Conservation (phyloP, 768 basidiomycete species). For the Russula virescens region DNA sequence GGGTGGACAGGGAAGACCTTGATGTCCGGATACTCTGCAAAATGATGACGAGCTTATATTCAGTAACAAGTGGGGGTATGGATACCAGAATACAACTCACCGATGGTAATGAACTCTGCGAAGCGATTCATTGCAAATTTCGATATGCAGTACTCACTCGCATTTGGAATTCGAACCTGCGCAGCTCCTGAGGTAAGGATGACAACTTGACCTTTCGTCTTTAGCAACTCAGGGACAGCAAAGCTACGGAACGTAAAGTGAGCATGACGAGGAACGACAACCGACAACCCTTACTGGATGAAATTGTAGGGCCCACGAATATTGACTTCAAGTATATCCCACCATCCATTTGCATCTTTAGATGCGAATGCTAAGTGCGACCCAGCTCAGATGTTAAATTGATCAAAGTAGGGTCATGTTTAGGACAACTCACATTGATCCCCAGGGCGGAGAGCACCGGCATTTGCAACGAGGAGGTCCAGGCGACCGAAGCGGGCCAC, state of each 20-base stretch:
- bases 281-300: neutral
- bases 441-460: neutral
- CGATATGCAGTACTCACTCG: neutral
- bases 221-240: neutral
- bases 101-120: neutral
- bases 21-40: neutral
- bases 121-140: neutral
- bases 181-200: neutral
- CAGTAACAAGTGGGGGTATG: neutral
- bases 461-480: slow-evolving; percentile 17
- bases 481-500: slow-evolving; percentile 7
- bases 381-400: neutral
- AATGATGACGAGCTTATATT: too few species aligned
- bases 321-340: slow-evolving; percentile 6
- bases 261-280: neutral
- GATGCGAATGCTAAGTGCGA: neutral
- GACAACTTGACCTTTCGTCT: neutral
- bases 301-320: neutral
- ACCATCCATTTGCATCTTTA: neutral
- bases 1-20: neutral
- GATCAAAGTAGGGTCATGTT: too few species aligned
- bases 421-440: neutral
- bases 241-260: neutral
- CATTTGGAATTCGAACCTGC: neutral
- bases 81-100: neutral